Base-by-base conservation (phyloP, 345 rosid species). In the Lepidium didymum region DNA sequence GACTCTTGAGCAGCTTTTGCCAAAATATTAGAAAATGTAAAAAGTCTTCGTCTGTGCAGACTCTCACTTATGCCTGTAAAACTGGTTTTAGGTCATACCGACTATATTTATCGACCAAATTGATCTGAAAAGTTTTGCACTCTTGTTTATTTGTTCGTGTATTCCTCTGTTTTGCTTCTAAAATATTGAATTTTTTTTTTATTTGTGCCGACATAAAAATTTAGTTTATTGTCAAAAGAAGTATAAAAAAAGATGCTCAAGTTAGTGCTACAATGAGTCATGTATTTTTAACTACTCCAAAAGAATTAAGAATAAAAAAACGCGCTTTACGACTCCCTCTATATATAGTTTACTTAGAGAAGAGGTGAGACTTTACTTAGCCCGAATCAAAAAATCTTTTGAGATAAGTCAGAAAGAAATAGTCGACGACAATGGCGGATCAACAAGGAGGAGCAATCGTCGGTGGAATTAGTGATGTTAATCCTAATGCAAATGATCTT, bases 381-480 rank as follows among this genome's bases (percentile, higher is more conserved):
- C 31, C 31, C 65, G 72, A 51, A 42, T 51, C 72, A 58, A 62
- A 27, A 10, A 27, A 25, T 9, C 2, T 18, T 33, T 25, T 3
- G 55, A 66, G 67, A 73, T 7, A 13, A 37, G 5, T 50, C 7
- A 51, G 23, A 52, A 43, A 42, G 19, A 2, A 16, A 19, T 31
- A 52, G 12, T 3, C 57, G 63, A 53, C 57, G 57, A 53, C 8
- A 75, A 70, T 75, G 75, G 71, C 74, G 70, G 79, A 75, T 45
- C 65, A 72, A n/a, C 59, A 68, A 72, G 45, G n/a, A 53, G 70
- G 73, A 27, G n/a, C 87, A 29, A 56, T 36, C 2, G 0, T 45
- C n/a, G 97, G 97, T 8, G 97, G 91, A 18, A 14, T 73, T 14
- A 49, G 72, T n/a, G 77, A 88, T 60, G 72, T 82, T 4, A 77